Evolutionary conservation across 306 rosid genomes (phyloP), one percentile per base, ranked within the genome.

Genomic region (Sechiopsis laciniata): DNA sequence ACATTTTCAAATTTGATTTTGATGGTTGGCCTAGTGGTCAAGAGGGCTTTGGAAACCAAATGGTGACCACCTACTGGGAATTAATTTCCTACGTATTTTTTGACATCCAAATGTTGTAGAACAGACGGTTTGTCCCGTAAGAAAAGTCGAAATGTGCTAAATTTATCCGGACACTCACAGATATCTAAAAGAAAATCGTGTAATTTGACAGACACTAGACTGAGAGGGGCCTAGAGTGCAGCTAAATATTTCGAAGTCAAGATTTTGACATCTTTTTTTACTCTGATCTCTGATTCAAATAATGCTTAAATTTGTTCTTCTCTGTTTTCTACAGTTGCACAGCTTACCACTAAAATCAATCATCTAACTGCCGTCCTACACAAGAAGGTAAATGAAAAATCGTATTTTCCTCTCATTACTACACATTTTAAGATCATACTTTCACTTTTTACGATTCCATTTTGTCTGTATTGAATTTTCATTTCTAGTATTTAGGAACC

Each of bases 261-360:
- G 40, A 68, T 68, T 45, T 71, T 26, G 61, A 12, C 75, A 52
- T 51, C 26, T 12, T 21, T 37, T 26, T 68, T 45, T 6, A 21
- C 22, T 68, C n/a, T 21, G 22, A 21, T 37, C 45, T 37, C 8
- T 37, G 45, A 37, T 37, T 37, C 45, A 37, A 37, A 21, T 24
- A 17, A 24, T 51, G 75, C 16, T 14, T 61, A 17, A 19, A 6
- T 22, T 60, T 8, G 51, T 64, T 8, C 45, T 37, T 37, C 45
- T 37, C 8, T 35, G 71, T 84, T 77, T 4, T 66, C 50, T 86
- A 83, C 90, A 93, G 98, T 88, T 81, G 98, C 96, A n/a, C 86
- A 79, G 75, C 90, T 90, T 63, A 90, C 98, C 46, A 87, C 88
- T 53, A 93, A 88, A 88, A 90, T 93, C 78, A 87, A 90, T 78